A percentile compares a stretch with the other conserved stretches of the same genome.
These are phyloP conservation scores for Ceratocystis diversiconidia DNA, from an alignment of 2,329 filamentous ascomycete genomes.

Conservation along the genomic window DNA sequence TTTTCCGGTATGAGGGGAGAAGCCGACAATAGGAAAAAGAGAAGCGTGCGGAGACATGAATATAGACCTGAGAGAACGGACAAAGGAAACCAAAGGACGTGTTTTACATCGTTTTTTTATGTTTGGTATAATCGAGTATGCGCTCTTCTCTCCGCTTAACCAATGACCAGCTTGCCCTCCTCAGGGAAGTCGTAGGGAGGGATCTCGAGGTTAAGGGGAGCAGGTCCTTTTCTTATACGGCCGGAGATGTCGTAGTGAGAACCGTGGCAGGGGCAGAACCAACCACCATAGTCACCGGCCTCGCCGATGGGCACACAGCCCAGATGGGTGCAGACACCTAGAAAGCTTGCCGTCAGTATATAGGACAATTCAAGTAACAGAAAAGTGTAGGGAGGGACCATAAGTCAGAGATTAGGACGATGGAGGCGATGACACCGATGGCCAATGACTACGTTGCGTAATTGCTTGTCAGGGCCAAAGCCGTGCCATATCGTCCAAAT, in stretches of 20 bases:
- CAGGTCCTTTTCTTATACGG: conserved; percentile 92
- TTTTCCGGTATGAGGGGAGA: background rate
- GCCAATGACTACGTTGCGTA: background rate
- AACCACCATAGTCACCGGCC: conserved; percentile 93
- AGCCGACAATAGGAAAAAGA: background rate
- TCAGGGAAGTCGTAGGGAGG: conserved; percentile 85
- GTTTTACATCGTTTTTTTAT: conserved; percentile 16
- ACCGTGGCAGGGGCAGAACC: conserved; percentile 99
- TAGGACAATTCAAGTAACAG: background rate
- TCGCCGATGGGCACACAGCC: conserved; percentile 99
- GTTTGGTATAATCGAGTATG: conserved; percentile 15
- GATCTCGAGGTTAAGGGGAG: conserved; percentile 93
- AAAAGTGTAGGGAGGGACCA: background rate
- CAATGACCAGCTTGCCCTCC: conserved; percentile 78
- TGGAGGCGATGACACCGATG: background rate
- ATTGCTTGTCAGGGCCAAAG: background rate
- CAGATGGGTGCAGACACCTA: conserved; percentile 96
- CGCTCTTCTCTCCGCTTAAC: conserved; percentile 44
- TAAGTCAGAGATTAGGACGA: background rate
- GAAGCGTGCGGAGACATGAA: conserved; percentile 1
- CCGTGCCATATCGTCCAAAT: background rate
- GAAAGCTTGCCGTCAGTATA: background rate
- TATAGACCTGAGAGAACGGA: conserved; percentile 10
- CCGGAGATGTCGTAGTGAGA: conserved; percentile 99
- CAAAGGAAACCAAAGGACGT: conserved; percentile 12